Conservation (phyloP, 257 asterid genomes). For the Prunella vulgaris region DNA sequence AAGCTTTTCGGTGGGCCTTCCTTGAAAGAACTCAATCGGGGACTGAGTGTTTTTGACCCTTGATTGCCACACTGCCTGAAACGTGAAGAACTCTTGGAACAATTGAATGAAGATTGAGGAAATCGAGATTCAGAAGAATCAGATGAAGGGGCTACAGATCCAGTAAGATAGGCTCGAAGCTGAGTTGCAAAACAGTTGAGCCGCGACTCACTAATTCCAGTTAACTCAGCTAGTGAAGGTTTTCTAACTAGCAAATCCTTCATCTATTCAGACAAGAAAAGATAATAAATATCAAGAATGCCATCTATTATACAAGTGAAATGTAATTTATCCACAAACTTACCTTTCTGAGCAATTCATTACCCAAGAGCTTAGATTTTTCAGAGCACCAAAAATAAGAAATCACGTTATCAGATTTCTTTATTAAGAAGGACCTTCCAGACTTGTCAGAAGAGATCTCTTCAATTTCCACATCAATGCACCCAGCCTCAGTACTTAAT, state of each 20-base stretch:
- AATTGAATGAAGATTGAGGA: slow-evolving; percentile 39
- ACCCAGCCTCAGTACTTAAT: slow-evolving; percentile 35
- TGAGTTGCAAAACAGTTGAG: slow-evolving; percentile 67
- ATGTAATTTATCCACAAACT: not conserved
- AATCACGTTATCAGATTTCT: slow-evolving; percentile 34
- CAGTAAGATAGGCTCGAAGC: slow-evolving; percentile 74
- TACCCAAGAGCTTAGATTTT: slow-evolving; percentile 68
- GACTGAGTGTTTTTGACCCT: slow-evolving; percentile 58
- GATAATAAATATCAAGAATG: not conserved
- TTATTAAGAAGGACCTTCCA: slow-evolving; percentile 73
- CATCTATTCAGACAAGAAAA: slow-evolving; percentile 45
- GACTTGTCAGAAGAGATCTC: slow-evolving; percentile 67
- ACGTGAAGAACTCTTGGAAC: slow-evolving; percentile 38
- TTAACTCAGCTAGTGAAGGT: slow-evolving; percentile 75
- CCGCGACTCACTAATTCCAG: slow-evolving; percentile 81
- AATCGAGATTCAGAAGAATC: slow-evolving; percentile 35
- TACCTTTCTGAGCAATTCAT: slow-evolving; percentile 79
- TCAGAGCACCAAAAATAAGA: slow-evolving; percentile 87
- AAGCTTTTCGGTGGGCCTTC: slow-evolving; percentile 52
- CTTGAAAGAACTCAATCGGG: slow-evolving; percentile 56
- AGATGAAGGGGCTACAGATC: slow-evolving; percentile 40
- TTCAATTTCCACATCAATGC: slow-evolving; percentile 45
- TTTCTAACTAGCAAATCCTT: slow-evolving; percentile 67
- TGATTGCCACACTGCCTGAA: slow-evolving; percentile 38
- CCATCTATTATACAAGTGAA: not conserved